phyloP scores from a whole-genome alignment of 2,329 filamentous ascomycete species.

The Penicillium brasilianum region DNA sequence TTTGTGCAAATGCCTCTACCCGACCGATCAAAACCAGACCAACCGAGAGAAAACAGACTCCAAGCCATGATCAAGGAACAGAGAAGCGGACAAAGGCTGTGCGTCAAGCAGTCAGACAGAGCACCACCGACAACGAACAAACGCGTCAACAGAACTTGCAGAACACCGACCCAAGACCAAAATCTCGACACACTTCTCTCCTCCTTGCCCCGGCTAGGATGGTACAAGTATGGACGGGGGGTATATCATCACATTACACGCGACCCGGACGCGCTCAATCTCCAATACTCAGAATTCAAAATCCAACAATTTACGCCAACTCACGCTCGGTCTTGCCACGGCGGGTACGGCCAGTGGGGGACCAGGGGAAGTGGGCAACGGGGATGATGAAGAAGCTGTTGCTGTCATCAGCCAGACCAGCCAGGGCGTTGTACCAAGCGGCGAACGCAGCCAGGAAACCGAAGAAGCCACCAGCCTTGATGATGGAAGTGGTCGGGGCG shows the following conservation, averaged over 20 bases:
- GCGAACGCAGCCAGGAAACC: constrained; percentile 80
- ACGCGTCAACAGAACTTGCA: constrained; percentile 13
- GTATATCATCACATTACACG: constrained; percentile 41
- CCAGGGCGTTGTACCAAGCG: constrained; percentile 86
- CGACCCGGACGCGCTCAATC: constrained; percentile 6
- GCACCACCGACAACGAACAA: constrained; percentile 14
- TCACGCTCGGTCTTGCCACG: constrained; percentile 60
- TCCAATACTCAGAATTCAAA: background rate
- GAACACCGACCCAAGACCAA: background rate
- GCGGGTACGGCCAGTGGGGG: constrained; percentile 70
- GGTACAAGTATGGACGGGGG: constrained; percentile 31
- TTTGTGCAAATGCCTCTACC: constrained; percentile 12
- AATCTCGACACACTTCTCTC: background rate
- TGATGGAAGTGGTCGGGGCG: constrained; percentile 55
- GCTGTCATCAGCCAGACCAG: constrained; percentile 73
- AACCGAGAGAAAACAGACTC: background rate
- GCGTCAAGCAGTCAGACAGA: background rate
- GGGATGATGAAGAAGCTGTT: constrained; percentile 91
- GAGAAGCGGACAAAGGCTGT: background rate
- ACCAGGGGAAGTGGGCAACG: constrained; percentile 95
- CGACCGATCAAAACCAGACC: background rate
- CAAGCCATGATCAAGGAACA: background rate
- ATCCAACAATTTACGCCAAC: constrained; percentile 34
- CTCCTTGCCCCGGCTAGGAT: constrained; percentile 5
- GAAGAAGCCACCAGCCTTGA: constrained; percentile 76